Percentiles rank a stretch among this genome's conserved stretches.
These are phyloP conservation scores for Venturia pyrina DNA, from an alignment of 2,329 filamentous ascomycete genomes.

Conservation along the genomic window DNA sequence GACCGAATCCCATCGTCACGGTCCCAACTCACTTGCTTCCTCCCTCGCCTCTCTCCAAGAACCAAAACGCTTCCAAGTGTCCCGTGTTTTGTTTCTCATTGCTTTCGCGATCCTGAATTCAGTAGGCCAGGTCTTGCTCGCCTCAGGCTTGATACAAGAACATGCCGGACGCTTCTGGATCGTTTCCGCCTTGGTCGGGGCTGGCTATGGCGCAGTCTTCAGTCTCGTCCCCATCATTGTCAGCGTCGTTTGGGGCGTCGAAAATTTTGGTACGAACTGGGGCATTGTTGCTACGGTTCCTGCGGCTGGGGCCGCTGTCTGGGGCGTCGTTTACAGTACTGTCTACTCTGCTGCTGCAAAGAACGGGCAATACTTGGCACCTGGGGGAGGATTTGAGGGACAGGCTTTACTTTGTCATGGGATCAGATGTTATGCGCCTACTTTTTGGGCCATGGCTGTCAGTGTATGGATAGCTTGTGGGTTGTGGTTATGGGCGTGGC, in stretches of 20 bases:
- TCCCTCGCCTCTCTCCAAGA: constrained; percentile 26
- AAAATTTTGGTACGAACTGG: constrained; percentile 98
- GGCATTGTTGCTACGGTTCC: constrained; percentile 90
- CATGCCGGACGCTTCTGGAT: constrained; percentile 74
- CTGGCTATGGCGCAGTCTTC: constrained; percentile 89
- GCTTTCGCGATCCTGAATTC: constrained; percentile 63
- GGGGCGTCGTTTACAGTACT: constrained; percentile 79
- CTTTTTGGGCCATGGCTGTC: constrained; percentile 77
- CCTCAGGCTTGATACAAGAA: constrained; percentile 63
- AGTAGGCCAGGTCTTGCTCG: constrained; percentile 65
- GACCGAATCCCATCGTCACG: constrained; percentile 42
- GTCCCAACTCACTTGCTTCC: constrained; percentile 32
- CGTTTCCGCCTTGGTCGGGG: constrained; percentile 73
- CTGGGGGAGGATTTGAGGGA: constrained; percentile 34
- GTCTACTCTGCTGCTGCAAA: constrained; percentile 63
- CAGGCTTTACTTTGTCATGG: constrained; percentile 64
- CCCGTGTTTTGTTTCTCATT: constrained; percentile 71
- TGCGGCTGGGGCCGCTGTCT: constrained; percentile 76
- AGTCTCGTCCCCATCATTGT: constrained; percentile 83
- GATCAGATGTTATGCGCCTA: constrained; percentile 64
- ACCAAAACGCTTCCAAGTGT: constrained; percentile 69
- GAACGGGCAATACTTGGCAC: constrained; percentile 21
- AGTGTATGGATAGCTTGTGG: constrained; percentile 70
- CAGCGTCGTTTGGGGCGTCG: constrained; percentile 95
- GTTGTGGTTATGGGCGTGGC: constrained; percentile 72